phyloP scores from a whole-genome alignment of 2,329 filamentous ascomycete species.

The Exophiala calicioides region DNA sequence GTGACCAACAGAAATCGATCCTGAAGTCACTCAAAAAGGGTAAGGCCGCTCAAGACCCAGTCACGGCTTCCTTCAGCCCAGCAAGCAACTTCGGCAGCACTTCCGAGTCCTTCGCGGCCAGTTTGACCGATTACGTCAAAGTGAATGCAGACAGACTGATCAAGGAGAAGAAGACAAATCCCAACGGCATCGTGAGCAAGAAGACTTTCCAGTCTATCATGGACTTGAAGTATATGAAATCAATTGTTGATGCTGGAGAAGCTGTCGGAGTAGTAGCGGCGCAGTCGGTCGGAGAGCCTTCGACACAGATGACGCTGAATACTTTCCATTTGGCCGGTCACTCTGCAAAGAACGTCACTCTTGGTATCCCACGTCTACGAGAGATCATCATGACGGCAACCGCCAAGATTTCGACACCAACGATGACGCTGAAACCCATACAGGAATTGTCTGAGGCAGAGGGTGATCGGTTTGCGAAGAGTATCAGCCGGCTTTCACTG shows the following conservation, averaged over 20 bases:
- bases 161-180: slow-evolving; percentile 59
- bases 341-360: slow-evolving; percentile 96
- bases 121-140: slow-evolving; percentile 74
- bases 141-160: slow-evolving; percentile 66
- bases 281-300: slow-evolving; percentile 94
- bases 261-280: slow-evolving; percentile 95
- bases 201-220: slow-evolving; percentile 82
- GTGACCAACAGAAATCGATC: slow-evolving; percentile 49
- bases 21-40: slow-evolving; percentile 65
- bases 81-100: slow-evolving; percentile 79
- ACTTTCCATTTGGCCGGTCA: slow-evolving; percentile 99
- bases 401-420: slow-evolving; percentile 81
- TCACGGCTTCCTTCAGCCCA: slow-evolving; percentile 71
- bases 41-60: slow-evolving; percentile 73
- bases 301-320: slow-evolving; percentile 98
- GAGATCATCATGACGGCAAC: slow-evolving; percentile 99
- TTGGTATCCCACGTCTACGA: slow-evolving; percentile 93
- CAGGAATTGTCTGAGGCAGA: slow-evolving; percentile 68
- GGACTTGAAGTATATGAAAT: slow-evolving; percentile 88
- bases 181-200: slow-evolving; percentile 55
- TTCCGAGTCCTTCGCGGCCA: slow-evolving; percentile 79
- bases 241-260: slow-evolving; percentile 90
- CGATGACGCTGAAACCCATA: slow-evolving; percentile 81
- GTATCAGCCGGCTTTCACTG: slow-evolving; percentile 81
- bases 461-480: slow-evolving; percentile 81